Conservation (phyloP, 495 filamentous ascomycete genomes). For the Neurospora tetraspora region DNA sequence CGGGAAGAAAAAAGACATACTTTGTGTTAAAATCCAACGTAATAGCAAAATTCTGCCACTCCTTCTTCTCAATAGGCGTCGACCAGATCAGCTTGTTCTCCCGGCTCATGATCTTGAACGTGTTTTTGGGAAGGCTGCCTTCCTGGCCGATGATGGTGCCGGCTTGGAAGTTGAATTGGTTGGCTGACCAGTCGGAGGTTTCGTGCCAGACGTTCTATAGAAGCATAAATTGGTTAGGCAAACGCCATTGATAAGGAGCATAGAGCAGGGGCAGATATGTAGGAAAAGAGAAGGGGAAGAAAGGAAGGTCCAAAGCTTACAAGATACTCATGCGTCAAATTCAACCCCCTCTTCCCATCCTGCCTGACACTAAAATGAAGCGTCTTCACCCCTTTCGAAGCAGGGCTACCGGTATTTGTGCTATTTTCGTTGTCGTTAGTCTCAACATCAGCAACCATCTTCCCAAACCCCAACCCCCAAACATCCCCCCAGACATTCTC, state of each 20-base stretch:
- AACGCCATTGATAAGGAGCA: too few species aligned
- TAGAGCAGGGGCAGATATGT: too few species aligned
- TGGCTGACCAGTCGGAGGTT: conserved; percentile 40
- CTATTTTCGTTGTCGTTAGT: neutral
- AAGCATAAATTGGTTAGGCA: too few species aligned
- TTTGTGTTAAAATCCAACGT: conserved; percentile 41
- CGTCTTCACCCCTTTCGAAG: conserved; percentile 36
- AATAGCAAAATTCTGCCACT: conserved; percentile 52
- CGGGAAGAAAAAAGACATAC: conserved; percentile 17
- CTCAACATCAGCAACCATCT: neutral
- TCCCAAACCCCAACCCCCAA: neutral
- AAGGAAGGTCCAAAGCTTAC: conserved; percentile 6
- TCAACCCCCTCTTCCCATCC: conserved; percentile 36
- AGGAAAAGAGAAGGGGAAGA: neutral
- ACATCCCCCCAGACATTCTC: too few species aligned
- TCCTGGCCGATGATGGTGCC: conserved; percentile 50
- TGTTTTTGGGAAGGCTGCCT: conserved; percentile 65
- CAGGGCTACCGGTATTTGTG: conserved; percentile 38
- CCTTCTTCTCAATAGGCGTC: conserved; percentile 27
- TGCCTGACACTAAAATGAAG: conserved; percentile 45
- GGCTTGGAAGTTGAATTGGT: conserved; percentile 47
- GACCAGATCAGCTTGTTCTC: conserved; percentile 39
- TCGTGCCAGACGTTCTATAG: conserved; percentile 44
- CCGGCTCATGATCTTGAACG: conserved; percentile 48
- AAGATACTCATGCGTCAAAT: conserved; percentile 47